Evolutionary conservation across 805 yeast species (phyloP), one percentile per base, ranked within the genome.

Genomic region (Candida loeiensis): DNA sequence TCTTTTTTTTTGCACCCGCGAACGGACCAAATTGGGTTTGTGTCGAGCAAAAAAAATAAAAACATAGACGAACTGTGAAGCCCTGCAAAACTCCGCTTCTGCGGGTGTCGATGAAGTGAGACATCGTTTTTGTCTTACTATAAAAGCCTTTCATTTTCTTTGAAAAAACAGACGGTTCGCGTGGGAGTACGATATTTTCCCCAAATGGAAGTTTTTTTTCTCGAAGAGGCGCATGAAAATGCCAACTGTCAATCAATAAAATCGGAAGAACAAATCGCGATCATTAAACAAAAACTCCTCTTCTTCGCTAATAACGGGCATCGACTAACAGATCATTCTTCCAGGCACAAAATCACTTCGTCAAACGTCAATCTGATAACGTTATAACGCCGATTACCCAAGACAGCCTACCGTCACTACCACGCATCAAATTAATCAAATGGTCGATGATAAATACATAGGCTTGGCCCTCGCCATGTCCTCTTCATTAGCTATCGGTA

Each of bases 391-490:
- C n/a, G n/a, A n/a, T n/a, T n/a, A n/a, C n/a, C n/a, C n/a, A n/a
- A n/a, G n/a, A n/a, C n/a, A n/a, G n/a, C n/a, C n/a, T n/a, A n/a
- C n/a, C n/a, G n/a, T n/a, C n/a, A n/a, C n/a, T n/a, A n/a, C n/a
- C n/a, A n/a, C n/a, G n/a, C n/a, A n/a, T n/a, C n/a, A n/a, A n/a
- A n/a, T n/a, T n/a, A n/a, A n/a, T n/a, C n/a, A 36, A 14, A 63
- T 63, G 65, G 63, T 84, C 56, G 95, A 87, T 53, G 95, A 88
- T 47, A 88, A 89, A 59, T 88, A 85, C 58, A 84, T 88, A 45
- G 96, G 96, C 15, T 76, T 88, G 44, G 90, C 88, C 11, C 74
- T 88, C 50, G 96, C 96, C 41, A 80, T 88, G 62, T 76, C 88
- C 47, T 82, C 91, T 35, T 87, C 95, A 15, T 66, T 88, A 53